phyloP scores from a whole-genome alignment of 306 rosid species.

The Citrullus colocynthis region DNA sequence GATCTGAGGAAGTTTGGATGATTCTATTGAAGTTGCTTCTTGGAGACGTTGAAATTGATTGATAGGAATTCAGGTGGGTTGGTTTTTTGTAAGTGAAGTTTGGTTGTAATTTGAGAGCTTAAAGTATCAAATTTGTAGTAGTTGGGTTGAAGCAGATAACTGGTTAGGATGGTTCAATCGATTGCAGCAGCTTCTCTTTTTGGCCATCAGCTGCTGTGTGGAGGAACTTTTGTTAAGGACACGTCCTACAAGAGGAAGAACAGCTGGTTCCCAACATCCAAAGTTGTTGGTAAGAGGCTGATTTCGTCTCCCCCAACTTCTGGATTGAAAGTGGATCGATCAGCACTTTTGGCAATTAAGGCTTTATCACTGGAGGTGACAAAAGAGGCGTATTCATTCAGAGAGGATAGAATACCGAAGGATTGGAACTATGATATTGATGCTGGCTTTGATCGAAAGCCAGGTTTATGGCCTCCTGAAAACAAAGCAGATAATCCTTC shows the following conservation, averaged over 20 bases:
- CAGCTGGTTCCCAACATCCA: conserved; percentile 22
- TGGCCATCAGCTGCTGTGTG: conserved; percentile 49
- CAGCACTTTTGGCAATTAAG: conserved; percentile 29
- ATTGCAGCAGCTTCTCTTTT: conserved; percentile 69
- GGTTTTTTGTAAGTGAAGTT: not conserved
- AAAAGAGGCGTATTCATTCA: conserved; percentile 55
- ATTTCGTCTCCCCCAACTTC: conserved; percentile 26
- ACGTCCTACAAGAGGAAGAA: conserved; percentile 34
- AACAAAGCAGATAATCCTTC: conserved; percentile 77
- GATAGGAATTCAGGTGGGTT: not conserved
- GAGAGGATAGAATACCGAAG: conserved; percentile 53
- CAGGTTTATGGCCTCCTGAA: conserved; percentile 74
- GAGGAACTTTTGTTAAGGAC: conserved; percentile 36
- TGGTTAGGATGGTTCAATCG: conserved; percentile 56
- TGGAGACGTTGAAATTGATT: conserved; percentile 5
- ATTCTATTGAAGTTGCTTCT: not conserved
- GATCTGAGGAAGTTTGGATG: not conserved
- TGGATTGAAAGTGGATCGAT: conserved; percentile 21
- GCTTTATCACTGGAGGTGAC: conserved; percentile 69
- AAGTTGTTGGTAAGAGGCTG: conserved; percentile 42
- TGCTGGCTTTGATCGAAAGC: conserved; percentile 45
- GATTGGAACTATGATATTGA: conserved; percentile 40
- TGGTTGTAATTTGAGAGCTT: not conserved
- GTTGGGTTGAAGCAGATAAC: conserved; percentile 10
- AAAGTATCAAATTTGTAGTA: conserved; percentile 1